Conservation (phyloP, 2,329 filamentous ascomycete species). For the Berkeleyomyces rouxiae region DNA sequence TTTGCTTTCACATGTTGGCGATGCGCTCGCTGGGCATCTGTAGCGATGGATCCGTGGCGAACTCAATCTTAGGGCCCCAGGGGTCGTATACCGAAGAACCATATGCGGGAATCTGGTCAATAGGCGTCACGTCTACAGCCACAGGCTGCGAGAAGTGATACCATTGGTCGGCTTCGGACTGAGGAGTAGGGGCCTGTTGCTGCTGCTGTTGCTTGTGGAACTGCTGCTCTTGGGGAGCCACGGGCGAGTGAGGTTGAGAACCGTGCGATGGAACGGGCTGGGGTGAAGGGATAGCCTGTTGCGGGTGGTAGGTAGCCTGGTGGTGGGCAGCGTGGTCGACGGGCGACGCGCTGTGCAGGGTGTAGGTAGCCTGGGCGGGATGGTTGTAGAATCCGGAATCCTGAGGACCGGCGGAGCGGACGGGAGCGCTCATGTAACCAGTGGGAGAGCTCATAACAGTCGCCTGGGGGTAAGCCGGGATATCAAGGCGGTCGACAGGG, state of each 20-base stretch:
- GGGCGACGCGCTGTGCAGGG: conserved; percentile 31
- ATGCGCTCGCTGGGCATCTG: conserved; percentile 43
- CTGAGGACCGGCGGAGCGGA: conserved; percentile 32
- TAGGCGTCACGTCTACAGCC: conserved; percentile 35
- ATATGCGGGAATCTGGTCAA: conserved; percentile 35
- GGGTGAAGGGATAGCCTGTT: conserved; percentile 16
- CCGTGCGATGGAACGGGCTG: conserved; percentile 23
- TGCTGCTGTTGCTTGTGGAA: conserved; percentile 18
- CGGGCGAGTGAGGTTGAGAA: conserved; percentile 21
- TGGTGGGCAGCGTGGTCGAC: conserved; percentile 23
- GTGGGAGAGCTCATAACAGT: conserved; percentile 39
- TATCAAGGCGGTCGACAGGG: conserved; percentile 29
- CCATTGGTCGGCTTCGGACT: conserved; percentile 34
- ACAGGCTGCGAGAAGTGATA: conserved; percentile 38
- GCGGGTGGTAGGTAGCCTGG: conserved; percentile 18
- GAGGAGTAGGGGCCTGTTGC: conserved; percentile 22
- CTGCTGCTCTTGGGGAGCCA: conserved; percentile 18
- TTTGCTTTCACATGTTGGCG: conserved; percentile 31
- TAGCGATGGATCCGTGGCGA: conserved; percentile 35
- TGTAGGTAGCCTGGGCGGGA: conserved; percentile 30
- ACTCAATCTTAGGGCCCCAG: conserved; percentile 40
- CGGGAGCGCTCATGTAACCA: conserved; percentile 39
- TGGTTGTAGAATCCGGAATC: conserved; percentile 43
- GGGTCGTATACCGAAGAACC: conserved; percentile 34
- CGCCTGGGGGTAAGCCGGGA: conserved; percentile 29